Percentiles rank a stretch among this genome's conserved stretches.
phyloP scores from a whole-genome alignment of 2,329 filamentous ascomycete species.

The Fusarium sp. region DNA sequence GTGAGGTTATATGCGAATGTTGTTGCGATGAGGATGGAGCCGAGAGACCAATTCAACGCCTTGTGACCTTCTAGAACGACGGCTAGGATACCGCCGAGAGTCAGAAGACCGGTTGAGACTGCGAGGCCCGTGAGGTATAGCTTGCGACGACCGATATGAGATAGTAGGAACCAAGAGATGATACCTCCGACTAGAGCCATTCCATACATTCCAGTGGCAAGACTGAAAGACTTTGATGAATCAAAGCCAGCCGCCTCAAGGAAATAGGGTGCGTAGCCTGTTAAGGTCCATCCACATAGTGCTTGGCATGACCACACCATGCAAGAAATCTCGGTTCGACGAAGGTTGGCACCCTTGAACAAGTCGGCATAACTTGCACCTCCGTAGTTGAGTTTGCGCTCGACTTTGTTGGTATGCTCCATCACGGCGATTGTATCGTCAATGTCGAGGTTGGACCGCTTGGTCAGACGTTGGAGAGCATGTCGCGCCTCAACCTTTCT shows the following conservation, averaged over 20 bases:
- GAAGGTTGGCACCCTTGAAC: constrained; percentile 42
- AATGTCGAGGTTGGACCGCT: constrained; percentile 48
- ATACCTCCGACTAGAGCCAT: too few relatives aligned
- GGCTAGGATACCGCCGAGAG: constrained; percentile 55
- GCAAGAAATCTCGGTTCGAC: constrained; percentile 46
- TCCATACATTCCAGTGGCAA: too few relatives aligned
- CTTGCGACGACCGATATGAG: neutral
- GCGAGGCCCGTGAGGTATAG: constrained; percentile 55
- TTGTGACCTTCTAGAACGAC: constrained; percentile 46
- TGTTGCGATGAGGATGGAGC: constrained; percentile 55
- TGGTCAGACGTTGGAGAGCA: constrained; percentile 47
- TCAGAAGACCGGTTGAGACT: constrained; percentile 48
- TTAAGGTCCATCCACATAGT: constrained; percentile 40
- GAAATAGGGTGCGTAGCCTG: constrained; percentile 52
- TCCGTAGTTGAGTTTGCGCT: constrained; percentile 53
- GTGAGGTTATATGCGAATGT: constrained; percentile 52
- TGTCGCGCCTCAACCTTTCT: constrained; percentile 49
- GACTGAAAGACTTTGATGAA: too few relatives aligned
- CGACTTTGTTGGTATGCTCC: constrained; percentile 57
- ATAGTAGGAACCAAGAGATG: too few relatives aligned
- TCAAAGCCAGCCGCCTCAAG: constrained; percentile 54
- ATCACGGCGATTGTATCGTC: constrained; percentile 60
- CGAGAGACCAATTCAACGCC: constrained; percentile 52
- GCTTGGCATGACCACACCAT: constrained; percentile 45
- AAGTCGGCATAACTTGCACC: constrained; percentile 42